A percentile compares a stretch with the other conserved stretches of the same genome.
phyloP scores from a whole-genome alignment of 495 filamentous ascomycete species.

The Penicillium robsamsonii region DNA sequence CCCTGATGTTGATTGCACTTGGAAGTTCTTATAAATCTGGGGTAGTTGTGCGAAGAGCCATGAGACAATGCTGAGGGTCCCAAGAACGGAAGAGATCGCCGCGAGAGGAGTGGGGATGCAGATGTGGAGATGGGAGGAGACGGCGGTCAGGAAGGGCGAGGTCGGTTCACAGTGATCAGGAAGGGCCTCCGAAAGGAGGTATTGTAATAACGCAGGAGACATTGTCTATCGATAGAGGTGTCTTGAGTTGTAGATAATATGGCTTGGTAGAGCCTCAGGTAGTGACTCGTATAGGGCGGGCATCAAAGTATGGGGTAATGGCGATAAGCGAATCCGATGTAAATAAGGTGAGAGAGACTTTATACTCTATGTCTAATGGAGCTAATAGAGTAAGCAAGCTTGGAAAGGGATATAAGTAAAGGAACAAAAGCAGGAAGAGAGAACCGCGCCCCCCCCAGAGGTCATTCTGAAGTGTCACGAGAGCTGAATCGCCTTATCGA shows the following conservation, averaged over 20 bases:
- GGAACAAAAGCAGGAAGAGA: background rate
- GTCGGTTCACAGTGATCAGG: conserved; percentile 64
- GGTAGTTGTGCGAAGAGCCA: conserved; percentile 79
- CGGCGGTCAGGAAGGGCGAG: conserved; percentile 52
- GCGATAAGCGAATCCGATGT: conserved; percentile 4
- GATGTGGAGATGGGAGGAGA: conserved; percentile 62
- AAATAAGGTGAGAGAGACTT: background rate
- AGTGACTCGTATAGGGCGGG: conserved; percentile 1
- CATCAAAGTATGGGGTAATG: conserved; percentile 3
- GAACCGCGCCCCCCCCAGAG: background rate
- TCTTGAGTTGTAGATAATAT: background rate
- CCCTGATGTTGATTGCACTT: conserved; percentile 63
- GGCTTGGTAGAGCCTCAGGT: background rate
- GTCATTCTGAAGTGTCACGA: conserved; percentile 14
- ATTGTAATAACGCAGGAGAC: conserved; percentile 33
- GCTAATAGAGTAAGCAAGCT: background rate
- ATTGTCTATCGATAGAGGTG: conserved; percentile 18
- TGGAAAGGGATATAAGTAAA: background rate
- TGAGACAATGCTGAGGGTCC: conserved; percentile 62
- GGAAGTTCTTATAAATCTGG: conserved; percentile 71
- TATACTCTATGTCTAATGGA: conserved; percentile 1
- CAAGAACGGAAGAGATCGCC: conserved; percentile 63
- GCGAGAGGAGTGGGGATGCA: conserved; percentile 68
- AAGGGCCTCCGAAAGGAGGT: conserved; percentile 34
- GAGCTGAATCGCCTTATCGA: conserved; percentile 15